Evolutionary conservation across 2,329 filamentous ascomycete genomes (phyloP).

Genomic region (Lachnellula suecica): DNA sequence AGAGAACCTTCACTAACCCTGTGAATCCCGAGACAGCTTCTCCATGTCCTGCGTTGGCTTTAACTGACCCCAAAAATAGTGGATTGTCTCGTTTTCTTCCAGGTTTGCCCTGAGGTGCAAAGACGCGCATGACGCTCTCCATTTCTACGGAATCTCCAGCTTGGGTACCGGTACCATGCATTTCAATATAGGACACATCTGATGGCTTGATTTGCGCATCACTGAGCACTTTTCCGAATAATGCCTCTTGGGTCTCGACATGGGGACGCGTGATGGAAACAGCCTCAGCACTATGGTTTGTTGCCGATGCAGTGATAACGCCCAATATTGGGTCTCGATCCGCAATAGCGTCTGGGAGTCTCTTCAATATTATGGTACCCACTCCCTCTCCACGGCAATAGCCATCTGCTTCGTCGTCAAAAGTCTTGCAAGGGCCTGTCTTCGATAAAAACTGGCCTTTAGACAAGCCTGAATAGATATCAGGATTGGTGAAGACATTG

Average conservation of each 20-base stretch:
- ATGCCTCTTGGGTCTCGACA: slow-evolving; percentile 69
- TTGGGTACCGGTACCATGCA: slow-evolving; percentile 85
- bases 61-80: slow-evolving; percentile 59
- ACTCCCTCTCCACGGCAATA: slow-evolving; percentile 51
- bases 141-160: slow-evolving; percentile 80
- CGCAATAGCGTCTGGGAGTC: slow-evolving; percentile 43
- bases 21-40: slow-evolving; percentile 24
- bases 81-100: slow-evolving; percentile 41
- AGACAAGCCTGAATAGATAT: background rate
- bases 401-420: slow-evolving; percentile 46
- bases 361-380: slow-evolving; percentile 48
- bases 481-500: slow-evolving; percentile 25
- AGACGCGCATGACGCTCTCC: slow-evolving; percentile 57
- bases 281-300: slow-evolving; percentile 78
- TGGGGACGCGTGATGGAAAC: slow-evolving; percentile 82
- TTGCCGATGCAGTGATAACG: slow-evolving; percentile 66
- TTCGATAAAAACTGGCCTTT: slow-evolving; percentile 15
- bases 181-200: slow-evolving; percentile 79
- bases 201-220: slow-evolving; percentile 71
- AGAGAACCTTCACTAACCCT: slow-evolving; percentile 24
- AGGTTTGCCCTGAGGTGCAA: slow-evolving; percentile 50
- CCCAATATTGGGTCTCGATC: slow-evolving; percentile 48
- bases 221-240: slow-evolving; percentile 68
- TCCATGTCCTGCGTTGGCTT: slow-evolving; percentile 36
- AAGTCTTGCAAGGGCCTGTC: slow-evolving; percentile 44